Percentiles rank a stretch among this genome's conserved stretches.
Conservation (phyloP, 805 yeast species). For the Sugiyamaella americana region DNA sequence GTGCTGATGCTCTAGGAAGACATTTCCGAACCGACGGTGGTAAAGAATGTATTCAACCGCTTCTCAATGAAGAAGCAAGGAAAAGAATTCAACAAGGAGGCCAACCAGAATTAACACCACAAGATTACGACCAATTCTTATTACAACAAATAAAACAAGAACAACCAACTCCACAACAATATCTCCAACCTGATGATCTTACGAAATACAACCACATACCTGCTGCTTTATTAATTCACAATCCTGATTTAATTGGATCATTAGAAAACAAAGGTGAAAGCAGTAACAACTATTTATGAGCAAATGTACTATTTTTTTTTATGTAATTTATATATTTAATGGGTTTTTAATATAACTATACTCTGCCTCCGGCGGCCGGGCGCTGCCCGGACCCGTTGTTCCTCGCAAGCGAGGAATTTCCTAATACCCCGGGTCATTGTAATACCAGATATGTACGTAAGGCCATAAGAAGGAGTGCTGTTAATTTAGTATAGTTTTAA, state of each 20-base stretch:
- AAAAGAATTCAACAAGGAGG: background rate
- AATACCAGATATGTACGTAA: no score
- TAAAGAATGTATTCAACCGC: slow-evolving; percentile 57
- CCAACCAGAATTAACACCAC: background rate
- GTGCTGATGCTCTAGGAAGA: slow-evolving; percentile 71
- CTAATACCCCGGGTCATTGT: no score
- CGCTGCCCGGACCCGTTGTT: background rate
- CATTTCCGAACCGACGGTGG: slow-evolving; percentile 76
- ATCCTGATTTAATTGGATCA: background rate
- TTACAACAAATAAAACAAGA: background rate
- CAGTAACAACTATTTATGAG: background rate
- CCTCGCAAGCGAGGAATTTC: background rate
- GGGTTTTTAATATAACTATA: no score
- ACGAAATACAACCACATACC: background rate
- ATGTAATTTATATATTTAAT: no score
- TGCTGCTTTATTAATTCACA: background rate
- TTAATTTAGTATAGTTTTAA: no score
- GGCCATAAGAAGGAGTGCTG: no score
- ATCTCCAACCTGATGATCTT: background rate
- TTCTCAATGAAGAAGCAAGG: slow-evolving; percentile 49
- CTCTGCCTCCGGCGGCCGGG: background rate
- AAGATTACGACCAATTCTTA: background rate
- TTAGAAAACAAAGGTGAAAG: background rate
- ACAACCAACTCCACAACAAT: background rate
- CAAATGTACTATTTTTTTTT: no score